Conservation (phyloP, 345 rosid genomes). For the Clarkia xantiana region DNA sequence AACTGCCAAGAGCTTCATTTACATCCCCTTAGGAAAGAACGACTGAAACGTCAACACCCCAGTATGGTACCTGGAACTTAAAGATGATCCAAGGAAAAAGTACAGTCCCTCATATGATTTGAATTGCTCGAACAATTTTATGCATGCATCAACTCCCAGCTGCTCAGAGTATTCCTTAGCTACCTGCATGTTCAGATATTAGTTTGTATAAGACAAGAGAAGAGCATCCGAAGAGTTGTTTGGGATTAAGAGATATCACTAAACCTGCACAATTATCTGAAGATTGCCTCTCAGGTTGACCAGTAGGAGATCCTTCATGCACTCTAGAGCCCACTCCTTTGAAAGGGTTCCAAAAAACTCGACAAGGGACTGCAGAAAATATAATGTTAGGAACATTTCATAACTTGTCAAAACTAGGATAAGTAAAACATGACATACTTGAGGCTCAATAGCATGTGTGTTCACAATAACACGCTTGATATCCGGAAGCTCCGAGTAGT, state of each 20-base stretch:
- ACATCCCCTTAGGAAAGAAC: slow-evolving; percentile 9
- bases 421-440: slow-evolving; percentile 34
- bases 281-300: slow-evolving; percentile 91
- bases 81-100: slow-evolving; percentile 91
- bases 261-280: slow-evolving; percentile 88
- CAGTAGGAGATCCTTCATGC: slow-evolving; percentile 96
- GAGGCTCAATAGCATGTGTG: slow-evolving; percentile 99
- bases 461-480: slow-evolving; percentile 97
- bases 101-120: slow-evolving; percentile 96
- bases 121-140: slow-evolving; percentile 93
- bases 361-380: slow-evolving; percentile 62
- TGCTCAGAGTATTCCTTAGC: slow-evolving; percentile 98
- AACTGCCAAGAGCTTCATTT: not conserved
- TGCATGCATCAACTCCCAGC: slow-evolving; percentile 87
- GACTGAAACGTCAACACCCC: not conserved
- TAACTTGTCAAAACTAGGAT: slow-evolving; percentile 4
- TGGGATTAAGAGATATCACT: slow-evolving; percentile 9
- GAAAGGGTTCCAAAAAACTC: slow-evolving; percentile 98
- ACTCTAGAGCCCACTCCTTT: slow-evolving; percentile 97
- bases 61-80: slow-evolving; percentile 70
- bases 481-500: slow-evolving; percentile 87
- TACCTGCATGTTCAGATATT: slow-evolving; percentile 35
- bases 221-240: not conserved
- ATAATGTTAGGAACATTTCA: not conserved
- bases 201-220: slow-evolving; percentile 10